These are phyloP conservation scores for Scleromitrula shiraiana DNA, from an alignment of 2,329 filamentous ascomycete genomes.

Conservation along the genomic window DNA sequence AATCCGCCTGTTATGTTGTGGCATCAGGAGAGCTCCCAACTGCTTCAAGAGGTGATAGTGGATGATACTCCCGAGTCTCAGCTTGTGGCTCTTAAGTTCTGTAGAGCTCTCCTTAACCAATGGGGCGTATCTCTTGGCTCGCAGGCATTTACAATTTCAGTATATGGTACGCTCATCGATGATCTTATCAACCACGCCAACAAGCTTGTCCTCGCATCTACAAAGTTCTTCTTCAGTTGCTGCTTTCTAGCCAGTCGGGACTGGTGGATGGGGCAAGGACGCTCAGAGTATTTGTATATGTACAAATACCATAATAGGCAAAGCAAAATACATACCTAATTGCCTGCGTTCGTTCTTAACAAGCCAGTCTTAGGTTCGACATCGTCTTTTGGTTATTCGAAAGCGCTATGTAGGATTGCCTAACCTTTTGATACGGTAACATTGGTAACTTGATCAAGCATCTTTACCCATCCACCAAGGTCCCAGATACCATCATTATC, in stretches of 20 bases:
- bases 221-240: slow-evolving; percentile 41
- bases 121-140: slow-evolving; percentile 44
- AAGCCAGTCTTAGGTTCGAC: too few species aligned
- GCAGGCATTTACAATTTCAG: slow-evolving; percentile 20
- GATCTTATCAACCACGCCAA: slow-evolving; percentile 43
- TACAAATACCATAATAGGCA: too few species aligned
- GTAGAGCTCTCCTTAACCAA: slow-evolving; percentile 56
- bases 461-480: slow-evolving; percentile 62
- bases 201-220: slow-evolving; percentile 50
- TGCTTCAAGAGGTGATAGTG: slow-evolving; percentile 44
- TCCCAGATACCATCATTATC: slow-evolving; percentile 54
- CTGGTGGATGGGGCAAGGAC: too few species aligned
- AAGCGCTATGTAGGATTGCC: too few species aligned
- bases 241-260: too few species aligned
- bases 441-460: too few species aligned
- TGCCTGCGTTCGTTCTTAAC: too few species aligned
- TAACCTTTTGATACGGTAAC: too few species aligned
- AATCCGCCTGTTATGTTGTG: too few species aligned
- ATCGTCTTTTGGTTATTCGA: too few species aligned
- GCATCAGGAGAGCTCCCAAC: slow-evolving; percentile 39
- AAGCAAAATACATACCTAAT: too few species aligned
- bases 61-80: slow-evolving; percentile 45
- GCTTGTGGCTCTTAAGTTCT: slow-evolving; percentile 55
- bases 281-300: too few species aligned
- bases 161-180: slow-evolving; percentile 29